Evolutionary conservation across 805 yeast genomes (phyloP), one percentile per base, ranked within the genome.

Genomic region (Pichia kluyveri): DNA sequence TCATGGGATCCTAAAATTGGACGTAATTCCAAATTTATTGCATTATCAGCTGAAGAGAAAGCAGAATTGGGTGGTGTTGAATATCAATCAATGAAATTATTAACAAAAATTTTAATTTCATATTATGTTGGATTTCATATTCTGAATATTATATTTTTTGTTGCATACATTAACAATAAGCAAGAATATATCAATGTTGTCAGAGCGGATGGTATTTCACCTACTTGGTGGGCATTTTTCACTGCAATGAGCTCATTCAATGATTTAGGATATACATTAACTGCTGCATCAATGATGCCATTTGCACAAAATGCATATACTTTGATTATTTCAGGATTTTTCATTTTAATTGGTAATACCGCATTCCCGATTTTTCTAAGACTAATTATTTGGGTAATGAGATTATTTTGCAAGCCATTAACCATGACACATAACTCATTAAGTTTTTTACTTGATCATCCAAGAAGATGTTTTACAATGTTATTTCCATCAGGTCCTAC

Each of bases 61-160:
- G 95, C 86, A 50, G 99, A 93, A 62, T 68, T 93, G 38, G 99
- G 99, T 38, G 99, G 99, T 44, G 96, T 93, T 15, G 99, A 93
- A 60, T 93, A 93, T 62, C 75, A 97, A 41, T 88, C 99, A 0
- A 74, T 86, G 49, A 88, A 88, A 59, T 68, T 89, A 10, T 68
- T 93, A 48, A 79, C 84, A 49, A 75, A 76, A 53, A 76, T 91
- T 41, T 65, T 91, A 14, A 60, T 79, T 0, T 50, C 63, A 7
- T 93, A 86, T 60, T 89, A 86, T 57, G 53, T 89, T 48, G 96
- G 96, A 0, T 80, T 87, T 59, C 88, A 86, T 58, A 51, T 85
- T 5, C 36, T 82, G 26, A 78, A 76, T 0, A 58, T 80, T 31
- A 55, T 74, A 0, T 67, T 79, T 45, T 64, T 83, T 18, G 70